These are phyloP conservation scores for Macrocystidia cucumis DNA, from an alignment of 1,284 basidiomycete genomes.

Conservation along the genomic window DNA sequence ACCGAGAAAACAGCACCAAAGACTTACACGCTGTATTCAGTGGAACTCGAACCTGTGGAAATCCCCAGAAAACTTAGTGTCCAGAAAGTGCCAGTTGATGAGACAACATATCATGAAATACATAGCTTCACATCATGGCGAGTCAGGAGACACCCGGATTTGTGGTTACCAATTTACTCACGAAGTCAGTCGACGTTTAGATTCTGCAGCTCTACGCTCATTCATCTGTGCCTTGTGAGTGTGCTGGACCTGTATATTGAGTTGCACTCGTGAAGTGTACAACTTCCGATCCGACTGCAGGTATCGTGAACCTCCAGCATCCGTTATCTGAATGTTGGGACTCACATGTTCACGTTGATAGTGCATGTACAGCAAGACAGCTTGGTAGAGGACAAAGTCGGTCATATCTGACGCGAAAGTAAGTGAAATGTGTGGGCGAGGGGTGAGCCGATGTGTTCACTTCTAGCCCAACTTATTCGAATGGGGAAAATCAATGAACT, in stretches of 20 bases:
- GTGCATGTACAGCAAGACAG: conserved; percentile 35
- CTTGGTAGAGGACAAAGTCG: conserved; percentile 51
- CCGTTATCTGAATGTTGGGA: not conserved
- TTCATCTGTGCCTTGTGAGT: conserved; percentile 72
- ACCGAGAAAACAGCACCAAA: conserved; percentile 49
- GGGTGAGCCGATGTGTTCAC: too few species aligned
- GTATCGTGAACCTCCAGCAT: conserved; percentile 19
- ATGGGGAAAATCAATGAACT: conserved; percentile 2
- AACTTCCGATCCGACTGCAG: conserved; percentile 16
- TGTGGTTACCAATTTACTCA: conserved; percentile 17
- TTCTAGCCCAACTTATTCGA: conserved; percentile 5
- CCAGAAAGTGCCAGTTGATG: not conserved
- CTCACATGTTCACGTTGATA: conserved; percentile 20
- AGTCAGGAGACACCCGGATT: not conserved
- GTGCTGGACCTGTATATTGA: conserved; percentile 59
- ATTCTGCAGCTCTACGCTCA: conserved; percentile 63
- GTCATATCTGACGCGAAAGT: conserved; percentile 37
- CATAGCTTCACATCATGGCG: conserved; percentile 36
- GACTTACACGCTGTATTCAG: conserved; percentile 61
- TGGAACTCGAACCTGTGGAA: conserved; percentile 8
- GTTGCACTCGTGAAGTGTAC: conserved; percentile 18
- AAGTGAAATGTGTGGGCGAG: too few species aligned
- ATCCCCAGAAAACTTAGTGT: too few species aligned
- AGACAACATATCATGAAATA: conserved; percentile 46
- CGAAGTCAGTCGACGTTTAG: conserved; percentile 64